phyloP scores from a whole-genome alignment of 2,329 filamentous ascomycete species.

The Penicillium sp. region DNA sequence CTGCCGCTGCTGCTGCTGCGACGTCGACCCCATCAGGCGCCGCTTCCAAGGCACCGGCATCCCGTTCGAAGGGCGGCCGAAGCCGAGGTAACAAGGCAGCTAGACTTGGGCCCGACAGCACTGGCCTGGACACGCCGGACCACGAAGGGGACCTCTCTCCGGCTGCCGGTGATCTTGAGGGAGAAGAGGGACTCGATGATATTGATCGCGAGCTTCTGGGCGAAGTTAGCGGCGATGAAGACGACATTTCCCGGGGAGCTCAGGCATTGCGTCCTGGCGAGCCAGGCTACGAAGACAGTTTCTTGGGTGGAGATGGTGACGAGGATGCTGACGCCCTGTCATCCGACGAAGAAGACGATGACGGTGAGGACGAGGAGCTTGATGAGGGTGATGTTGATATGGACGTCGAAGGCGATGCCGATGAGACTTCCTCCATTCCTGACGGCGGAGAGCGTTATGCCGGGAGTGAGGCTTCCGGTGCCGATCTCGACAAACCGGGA shows the following conservation, averaged over 20 bases:
- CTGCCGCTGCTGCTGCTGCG: conserved; percentile 28
- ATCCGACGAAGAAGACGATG: conserved; percentile 36
- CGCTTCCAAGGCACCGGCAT: conserved; percentile 24
- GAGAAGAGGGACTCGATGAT: conserved; percentile 42
- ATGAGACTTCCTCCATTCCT: conserved; percentile 39
- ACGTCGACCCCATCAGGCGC: conserved; percentile 25
- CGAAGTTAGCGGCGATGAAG: conserved; percentile 44
- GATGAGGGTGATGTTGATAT: conserved; percentile 35
- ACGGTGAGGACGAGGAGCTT: conserved; percentile 41
- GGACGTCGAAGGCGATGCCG: conserved; percentile 27
- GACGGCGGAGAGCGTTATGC: conserved; percentile 39
- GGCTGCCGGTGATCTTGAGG: conserved; percentile 34
- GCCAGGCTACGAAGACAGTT: conserved; percentile 33
- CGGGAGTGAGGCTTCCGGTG: conserved; percentile 36
- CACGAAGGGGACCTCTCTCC: conserved; percentile 31
- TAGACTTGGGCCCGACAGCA: conserved; percentile 16
- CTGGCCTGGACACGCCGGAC: conserved; percentile 31
- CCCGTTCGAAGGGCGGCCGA: conserved; percentile 34
- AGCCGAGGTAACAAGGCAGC: conserved; percentile 24
- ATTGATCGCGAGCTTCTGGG: conserved; percentile 45
- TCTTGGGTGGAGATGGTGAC: conserved; percentile 31
- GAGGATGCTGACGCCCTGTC: conserved; percentile 31
- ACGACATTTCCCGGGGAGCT: conserved; percentile 26
- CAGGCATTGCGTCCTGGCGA: conserved; percentile 29
- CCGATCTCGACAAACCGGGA: conserved; percentile 29